Percentiles rank a stretch among this genome's conserved stretches.
These are phyloP conservation scores for Nicotiana otophora DNA, from an alignment of 257 asterid genomes.

Conservation along the genomic window DNA sequence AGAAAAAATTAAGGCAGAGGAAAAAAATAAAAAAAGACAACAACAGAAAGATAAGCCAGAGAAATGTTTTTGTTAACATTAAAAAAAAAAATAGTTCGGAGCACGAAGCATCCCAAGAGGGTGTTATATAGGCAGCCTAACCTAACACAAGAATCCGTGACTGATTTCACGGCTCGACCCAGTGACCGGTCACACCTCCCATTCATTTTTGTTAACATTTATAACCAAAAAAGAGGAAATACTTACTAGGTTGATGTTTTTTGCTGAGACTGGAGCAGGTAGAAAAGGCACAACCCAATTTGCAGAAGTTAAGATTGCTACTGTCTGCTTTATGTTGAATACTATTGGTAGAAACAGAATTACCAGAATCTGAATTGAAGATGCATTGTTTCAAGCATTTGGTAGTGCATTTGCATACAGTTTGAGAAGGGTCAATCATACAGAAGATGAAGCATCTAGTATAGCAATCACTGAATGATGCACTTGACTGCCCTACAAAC, in stretches of 20 bases:
- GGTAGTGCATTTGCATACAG: conserved; percentile 83
- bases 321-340: not conserved
- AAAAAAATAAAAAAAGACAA: too few species aligned
- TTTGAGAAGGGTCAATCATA: conserved; percentile 78
- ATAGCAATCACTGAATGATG: conserved; percentile 79
- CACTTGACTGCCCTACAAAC: conserved; percentile 33
- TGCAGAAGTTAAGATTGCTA: conserved; percentile 58
- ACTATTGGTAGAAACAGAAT: conserved; percentile 15
- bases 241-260: conserved; percentile 59
- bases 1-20: not conserved
- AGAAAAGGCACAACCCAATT: conserved; percentile 84
- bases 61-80: not conserved
- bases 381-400: conserved; percentile 83
- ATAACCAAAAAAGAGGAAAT: too few species aligned
- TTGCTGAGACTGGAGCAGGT: conserved; percentile 65
- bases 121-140: too few species aligned
- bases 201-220: too few species aligned
- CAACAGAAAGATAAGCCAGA: not conserved
- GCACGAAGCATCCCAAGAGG: too few species aligned
- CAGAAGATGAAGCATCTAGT: conserved; percentile 76
- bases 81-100: too few species aligned
- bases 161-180: too few species aligned
- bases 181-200: too few species aligned
- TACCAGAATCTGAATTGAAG: conserved; percentile 28
- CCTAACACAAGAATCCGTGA: too few species aligned